Conservation (phyloP, 768 basidiomycete genomes). For the Panellus pusillus region DNA sequence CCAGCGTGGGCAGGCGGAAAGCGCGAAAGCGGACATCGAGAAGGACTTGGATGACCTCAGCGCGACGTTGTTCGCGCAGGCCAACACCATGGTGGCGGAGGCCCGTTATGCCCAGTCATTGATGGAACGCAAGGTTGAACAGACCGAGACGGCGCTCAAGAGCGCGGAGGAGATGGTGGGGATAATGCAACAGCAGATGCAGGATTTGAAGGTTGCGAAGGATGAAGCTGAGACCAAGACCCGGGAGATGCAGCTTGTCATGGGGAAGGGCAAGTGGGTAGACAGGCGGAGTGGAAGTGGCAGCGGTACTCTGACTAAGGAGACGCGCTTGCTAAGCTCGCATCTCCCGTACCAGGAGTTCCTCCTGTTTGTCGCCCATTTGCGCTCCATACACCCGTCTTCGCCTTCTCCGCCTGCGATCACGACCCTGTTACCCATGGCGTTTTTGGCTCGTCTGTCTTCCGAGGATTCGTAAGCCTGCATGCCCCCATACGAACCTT, state of each 20-base stretch:
- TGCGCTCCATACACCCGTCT: slow-evolving; percentile 67
- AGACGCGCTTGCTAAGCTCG: slow-evolving; percentile 55
- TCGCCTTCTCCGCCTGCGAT: slow-evolving; percentile 65
- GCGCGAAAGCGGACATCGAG: slow-evolving; percentile 80
- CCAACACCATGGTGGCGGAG: slow-evolving; percentile 97
- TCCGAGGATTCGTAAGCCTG: slow-evolving; percentile 81
- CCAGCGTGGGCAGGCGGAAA: slow-evolving; percentile 86
- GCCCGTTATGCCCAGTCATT: slow-evolving; percentile 67
- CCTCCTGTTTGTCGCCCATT: slow-evolving; percentile 69
- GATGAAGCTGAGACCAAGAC: slow-evolving; percentile 57
- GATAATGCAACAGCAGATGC: slow-evolving; percentile 84
- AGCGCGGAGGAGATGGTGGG: slow-evolving; percentile 87
- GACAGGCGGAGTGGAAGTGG: slow-evolving; percentile 38
- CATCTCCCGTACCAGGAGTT: slow-evolving; percentile 84
- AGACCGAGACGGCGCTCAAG: slow-evolving; percentile 73
- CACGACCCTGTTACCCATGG: slow-evolving; percentile 70
- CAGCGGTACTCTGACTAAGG: slow-evolving; percentile 27
- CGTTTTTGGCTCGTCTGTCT: slow-evolving; percentile 74
- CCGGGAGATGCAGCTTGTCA: slow-evolving; percentile 45
- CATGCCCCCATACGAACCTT: slow-evolving; percentile 9
- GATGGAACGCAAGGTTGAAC: slow-evolving; percentile 74
- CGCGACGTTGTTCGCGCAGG: slow-evolving; percentile 85
- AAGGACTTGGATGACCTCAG: slow-evolving; percentile 94
- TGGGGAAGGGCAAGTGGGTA: slow-evolving; percentile 74
- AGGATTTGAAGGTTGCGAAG: slow-evolving; percentile 66